Conservation (phyloP, 352 stramenopile species). For the Pythium vanterpoolii region DNA sequence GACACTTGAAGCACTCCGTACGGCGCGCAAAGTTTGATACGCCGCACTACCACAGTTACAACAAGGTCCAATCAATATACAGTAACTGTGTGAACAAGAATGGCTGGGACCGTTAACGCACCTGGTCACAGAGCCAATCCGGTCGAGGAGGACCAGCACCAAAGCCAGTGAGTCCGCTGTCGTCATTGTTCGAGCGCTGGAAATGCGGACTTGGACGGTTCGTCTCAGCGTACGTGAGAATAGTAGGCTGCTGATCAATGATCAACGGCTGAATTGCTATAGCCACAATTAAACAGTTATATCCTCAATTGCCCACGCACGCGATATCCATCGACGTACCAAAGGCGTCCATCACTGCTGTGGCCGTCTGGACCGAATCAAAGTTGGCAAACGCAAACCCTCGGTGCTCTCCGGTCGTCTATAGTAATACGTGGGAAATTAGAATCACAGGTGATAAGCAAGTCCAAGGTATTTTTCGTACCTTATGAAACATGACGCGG, state of each 20-base stretch:
- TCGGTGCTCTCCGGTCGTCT: constrained; percentile 58
- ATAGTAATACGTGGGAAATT: not conserved
- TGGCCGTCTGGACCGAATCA: constrained; percentile 46
- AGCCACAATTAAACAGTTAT: not conserved
- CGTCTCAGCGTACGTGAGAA: constrained; percentile 15
- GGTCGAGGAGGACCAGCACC: constrained; percentile 23
- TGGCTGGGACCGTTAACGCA: constrained; percentile 12
- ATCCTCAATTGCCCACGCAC: not conserved
- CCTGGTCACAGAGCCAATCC: constrained; percentile 75
- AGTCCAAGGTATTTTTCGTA: constrained; percentile 9
- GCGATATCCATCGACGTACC: constrained; percentile 26
- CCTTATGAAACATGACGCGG: constrained; percentile 69
- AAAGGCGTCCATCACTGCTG: constrained; percentile 50
- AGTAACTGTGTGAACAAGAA: not conserved
- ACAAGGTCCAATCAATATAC: not conserved
- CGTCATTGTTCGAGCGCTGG: not conserved
- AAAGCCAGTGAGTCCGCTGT: constrained; percentile 4
- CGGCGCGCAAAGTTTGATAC: constrained; percentile 70
- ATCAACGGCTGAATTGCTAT: constrained; percentile 51
- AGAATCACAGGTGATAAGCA: not conserved
- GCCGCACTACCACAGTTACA: constrained; percentile 45
- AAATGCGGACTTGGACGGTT: constrained; percentile 14
- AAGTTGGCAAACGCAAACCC: constrained; percentile 85
- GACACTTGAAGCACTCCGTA: constrained; percentile 71
- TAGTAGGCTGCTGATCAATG: constrained; percentile 41